Evolutionary conservation across 208 protist species (phyloP), one percentile per base, ranked within the genome.

Genomic region (Acanthamoeba sp.): DNA sequence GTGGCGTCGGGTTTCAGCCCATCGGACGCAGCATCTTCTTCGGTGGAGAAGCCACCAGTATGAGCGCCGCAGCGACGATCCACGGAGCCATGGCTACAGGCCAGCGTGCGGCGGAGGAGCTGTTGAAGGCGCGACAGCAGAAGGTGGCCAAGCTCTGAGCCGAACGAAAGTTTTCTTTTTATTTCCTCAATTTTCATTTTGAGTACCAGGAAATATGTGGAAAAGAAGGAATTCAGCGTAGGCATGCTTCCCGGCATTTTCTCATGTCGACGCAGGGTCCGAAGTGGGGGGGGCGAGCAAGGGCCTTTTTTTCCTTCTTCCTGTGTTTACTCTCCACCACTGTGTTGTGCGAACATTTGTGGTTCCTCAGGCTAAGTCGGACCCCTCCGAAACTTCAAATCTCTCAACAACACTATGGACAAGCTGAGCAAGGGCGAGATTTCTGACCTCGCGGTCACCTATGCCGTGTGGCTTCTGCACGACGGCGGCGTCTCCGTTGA

Each of bases 341-440:
- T 78, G 69, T 82, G 73, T 82, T 82, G 73, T 82, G 38, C 38
- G 73, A 45, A 82, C 73, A 82, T 82, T 82, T 82, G 73, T 82
- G 73, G 73, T 36, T 82, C 73, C 73, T 82, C 73, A 82, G 73
- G 73, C 73, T 82, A 82, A 82, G 73, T 82, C 73, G 73, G 73
- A 50, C 73, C 32, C 38, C 34, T 82, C 73, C 73, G 73, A 82
- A 50, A 82, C 73, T 82, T 29, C 73, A 82, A 82, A 82, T 82
- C 73, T 82, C 40, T 50, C 22, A 82, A 82, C 73, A 48, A 82
- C 73, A 82, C 38, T 38, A 82, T 82, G 73, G 73, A 82, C 73
- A 82, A 82, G 73, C 73, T 82, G 73, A 82, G 73, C 73, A 82
- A 82, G 73, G 73, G 73, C 24, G 73, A 82, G 40, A 82, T 82